These are phyloP conservation scores for Verticillium longisporum DNA, from an alignment of 2,329 filamentous ascomycete genomes.

Conservation along the genomic window DNA sequence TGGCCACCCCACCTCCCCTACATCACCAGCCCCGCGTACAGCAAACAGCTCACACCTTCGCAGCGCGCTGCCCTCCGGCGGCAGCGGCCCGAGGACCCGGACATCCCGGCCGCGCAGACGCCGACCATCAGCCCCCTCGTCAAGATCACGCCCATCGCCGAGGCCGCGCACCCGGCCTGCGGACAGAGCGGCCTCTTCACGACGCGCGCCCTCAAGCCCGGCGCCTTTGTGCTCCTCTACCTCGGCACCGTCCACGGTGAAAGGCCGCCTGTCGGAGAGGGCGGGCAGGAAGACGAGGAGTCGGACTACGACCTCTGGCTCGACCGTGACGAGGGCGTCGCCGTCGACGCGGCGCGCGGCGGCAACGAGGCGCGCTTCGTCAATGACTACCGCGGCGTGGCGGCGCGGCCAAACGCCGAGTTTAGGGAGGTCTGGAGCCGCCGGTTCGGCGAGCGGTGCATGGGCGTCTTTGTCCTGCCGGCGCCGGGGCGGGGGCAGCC, in stretches of 20 bases:
- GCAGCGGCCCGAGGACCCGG: constrained; percentile 12
- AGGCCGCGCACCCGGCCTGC: constrained; percentile 47
- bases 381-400: constrained; percentile 59
- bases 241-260: constrained; percentile 47
- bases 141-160: constrained; percentile 45
- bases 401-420: constrained; percentile 47
- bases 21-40: constrained; percentile 41
- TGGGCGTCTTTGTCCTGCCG: constrained; percentile 51
- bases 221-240: constrained; percentile 54
- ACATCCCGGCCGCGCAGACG: constrained; percentile 26
- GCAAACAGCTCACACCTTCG: constrained; percentile 31
- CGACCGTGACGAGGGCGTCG: constrained; percentile 47
- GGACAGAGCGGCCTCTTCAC: constrained; percentile 57
- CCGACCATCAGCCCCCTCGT: constrained; percentile 41
- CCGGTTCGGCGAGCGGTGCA: constrained; percentile 42
- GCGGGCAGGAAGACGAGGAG: constrained; percentile 15
- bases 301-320: constrained; percentile 62
- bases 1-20: constrained; percentile 51
- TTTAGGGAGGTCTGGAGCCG: constrained; percentile 53
- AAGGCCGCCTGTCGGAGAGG: not conserved
- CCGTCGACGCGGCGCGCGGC: constrained; percentile 49
- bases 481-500: constrained; percentile 17
- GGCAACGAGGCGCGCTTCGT: constrained; percentile 62
- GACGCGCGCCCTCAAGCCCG: constrained; percentile 42
- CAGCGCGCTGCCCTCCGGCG: constrained; percentile 33